These are phyloP conservation scores for Diaporthe capsici DNA, from an alignment of 2,329 filamentous ascomycete genomes.

Conservation along the genomic window DNA sequence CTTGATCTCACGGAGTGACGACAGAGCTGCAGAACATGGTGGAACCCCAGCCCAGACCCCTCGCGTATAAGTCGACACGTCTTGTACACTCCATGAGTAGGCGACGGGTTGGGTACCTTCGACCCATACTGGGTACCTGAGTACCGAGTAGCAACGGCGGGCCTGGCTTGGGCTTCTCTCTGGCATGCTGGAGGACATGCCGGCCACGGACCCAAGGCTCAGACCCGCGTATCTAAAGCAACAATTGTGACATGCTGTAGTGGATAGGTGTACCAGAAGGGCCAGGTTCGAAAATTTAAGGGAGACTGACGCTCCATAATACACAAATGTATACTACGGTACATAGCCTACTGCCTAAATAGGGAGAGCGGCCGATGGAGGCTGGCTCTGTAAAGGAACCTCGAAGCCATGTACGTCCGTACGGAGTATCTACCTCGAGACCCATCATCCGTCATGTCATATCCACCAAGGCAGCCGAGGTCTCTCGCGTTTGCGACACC, in stretches of 20 bases:
- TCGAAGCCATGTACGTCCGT: background rate
- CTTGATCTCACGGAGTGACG: slow-evolving; percentile 16
- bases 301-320: slow-evolving; percentile 12
- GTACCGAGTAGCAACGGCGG: background rate
- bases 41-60: slow-evolving; percentile 23
- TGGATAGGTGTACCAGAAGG: background rate
- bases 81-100: background rate
- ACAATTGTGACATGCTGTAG: background rate
- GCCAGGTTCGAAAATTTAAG: background rate
- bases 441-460: background rate
- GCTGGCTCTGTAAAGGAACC: background rate
- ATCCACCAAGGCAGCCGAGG: background rate
- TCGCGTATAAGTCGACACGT: slow-evolving; percentile 14
- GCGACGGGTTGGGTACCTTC: background rate
- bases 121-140: background rate
- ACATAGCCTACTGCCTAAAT: background rate
- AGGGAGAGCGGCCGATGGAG: background rate
- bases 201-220: background rate
- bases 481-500: slow-evolving; percentile 16
- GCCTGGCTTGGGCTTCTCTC: background rate
- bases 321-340: background rate
- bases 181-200: background rate
- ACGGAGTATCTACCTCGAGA: background rate
- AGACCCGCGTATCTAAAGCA: background rate
- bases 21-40: slow-evolving; percentile 13